Conservation (phyloP, 257 asterid genomes). For the Anisodus tanguticus region DNA sequence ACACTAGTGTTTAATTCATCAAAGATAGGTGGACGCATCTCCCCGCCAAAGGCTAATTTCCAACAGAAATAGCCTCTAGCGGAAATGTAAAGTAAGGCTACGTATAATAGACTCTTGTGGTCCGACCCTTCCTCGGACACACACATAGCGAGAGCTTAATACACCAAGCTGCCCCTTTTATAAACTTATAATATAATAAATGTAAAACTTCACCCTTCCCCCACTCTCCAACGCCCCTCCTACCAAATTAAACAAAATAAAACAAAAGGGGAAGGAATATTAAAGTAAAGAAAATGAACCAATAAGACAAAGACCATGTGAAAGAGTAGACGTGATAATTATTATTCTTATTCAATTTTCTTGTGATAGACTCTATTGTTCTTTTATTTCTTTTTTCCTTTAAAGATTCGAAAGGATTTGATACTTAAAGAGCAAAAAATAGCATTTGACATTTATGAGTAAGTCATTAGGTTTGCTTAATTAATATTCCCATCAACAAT, state of each 20-base stretch:
- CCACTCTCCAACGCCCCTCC: not conserved
- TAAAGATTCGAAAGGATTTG: slow-evolving; percentile 18
- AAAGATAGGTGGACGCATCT: too few species aligned
- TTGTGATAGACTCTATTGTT: not conserved
- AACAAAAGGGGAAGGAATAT: not conserved
- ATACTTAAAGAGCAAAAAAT: slow-evolving; percentile 1
- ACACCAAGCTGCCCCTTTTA: too few species aligned
- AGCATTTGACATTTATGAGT: slow-evolving; percentile 26
- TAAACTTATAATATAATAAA: too few species aligned
- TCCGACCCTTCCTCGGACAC: too few species aligned
- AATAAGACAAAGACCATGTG: slow-evolving; percentile 25
- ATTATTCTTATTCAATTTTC: slow-evolving; percentile 19
- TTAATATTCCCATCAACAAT: not conserved
- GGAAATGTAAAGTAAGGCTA: too few species aligned
- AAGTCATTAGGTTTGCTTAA: slow-evolving; percentile 21
- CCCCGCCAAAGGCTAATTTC: too few species aligned
- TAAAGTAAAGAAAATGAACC: not conserved
- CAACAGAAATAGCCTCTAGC: too few species aligned
- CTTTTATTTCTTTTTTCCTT: not conserved
- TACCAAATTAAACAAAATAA: not conserved
- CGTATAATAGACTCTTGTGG: too few species aligned
- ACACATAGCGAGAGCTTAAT: too few species aligned
- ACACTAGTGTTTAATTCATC: too few species aligned
- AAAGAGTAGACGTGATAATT: not conserved
- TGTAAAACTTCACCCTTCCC: not conserved